These are phyloP conservation scores for Ganoderma lucidum DNA, from an alignment of 1,284 basidiomycete genomes.

Conservation along the genomic window DNA sequence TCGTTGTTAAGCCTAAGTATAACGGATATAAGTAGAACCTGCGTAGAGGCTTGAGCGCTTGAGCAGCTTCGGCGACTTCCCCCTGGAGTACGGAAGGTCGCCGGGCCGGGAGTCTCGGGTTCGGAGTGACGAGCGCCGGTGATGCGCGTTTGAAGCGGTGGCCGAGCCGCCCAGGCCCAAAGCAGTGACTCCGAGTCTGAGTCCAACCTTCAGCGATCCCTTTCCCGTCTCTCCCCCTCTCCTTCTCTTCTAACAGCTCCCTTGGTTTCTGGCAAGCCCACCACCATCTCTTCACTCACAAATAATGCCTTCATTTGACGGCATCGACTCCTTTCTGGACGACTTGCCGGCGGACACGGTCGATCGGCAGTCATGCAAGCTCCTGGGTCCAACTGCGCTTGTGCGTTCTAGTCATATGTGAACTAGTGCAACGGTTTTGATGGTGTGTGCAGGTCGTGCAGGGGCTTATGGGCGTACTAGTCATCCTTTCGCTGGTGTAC, in stretches of 20 bases:
- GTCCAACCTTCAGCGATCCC: neutral
- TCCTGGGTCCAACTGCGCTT: slow-evolving; percentile 73
- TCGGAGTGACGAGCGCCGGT: neutral
- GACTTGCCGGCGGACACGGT: slow-evolving; percentile 55
- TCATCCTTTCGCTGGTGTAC: slow-evolving; percentile 85
- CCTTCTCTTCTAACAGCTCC: slow-evolving; percentile 9
- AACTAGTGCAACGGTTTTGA: neutral
- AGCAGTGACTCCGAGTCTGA: no score
- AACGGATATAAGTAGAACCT: no score
- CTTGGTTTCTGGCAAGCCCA: slow-evolving; percentile 11
- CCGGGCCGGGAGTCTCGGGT: neutral
- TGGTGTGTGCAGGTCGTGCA: slow-evolving; percentile 69
- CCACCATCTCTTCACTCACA: slow-evolving; percentile 15
- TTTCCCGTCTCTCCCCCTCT: slow-evolving; percentile 18
- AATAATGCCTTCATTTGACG: slow-evolving; percentile 26
- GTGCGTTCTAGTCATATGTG: slow-evolving; percentile 45
- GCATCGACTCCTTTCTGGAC: slow-evolving; percentile 34
- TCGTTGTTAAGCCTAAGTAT: no score
- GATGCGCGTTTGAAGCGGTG: neutral
- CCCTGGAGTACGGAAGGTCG: no score
- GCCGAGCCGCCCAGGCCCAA: neutral
- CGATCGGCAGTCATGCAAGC: slow-evolving; percentile 67
- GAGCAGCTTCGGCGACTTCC: no score
- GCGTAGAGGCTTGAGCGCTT: no score
- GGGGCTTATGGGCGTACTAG: slow-evolving; percentile 87